Evolutionary conservation across 2,329 filamentous ascomycete genomes (phyloP).

Genomic region (Aureobasidium melanogenum): DNA sequence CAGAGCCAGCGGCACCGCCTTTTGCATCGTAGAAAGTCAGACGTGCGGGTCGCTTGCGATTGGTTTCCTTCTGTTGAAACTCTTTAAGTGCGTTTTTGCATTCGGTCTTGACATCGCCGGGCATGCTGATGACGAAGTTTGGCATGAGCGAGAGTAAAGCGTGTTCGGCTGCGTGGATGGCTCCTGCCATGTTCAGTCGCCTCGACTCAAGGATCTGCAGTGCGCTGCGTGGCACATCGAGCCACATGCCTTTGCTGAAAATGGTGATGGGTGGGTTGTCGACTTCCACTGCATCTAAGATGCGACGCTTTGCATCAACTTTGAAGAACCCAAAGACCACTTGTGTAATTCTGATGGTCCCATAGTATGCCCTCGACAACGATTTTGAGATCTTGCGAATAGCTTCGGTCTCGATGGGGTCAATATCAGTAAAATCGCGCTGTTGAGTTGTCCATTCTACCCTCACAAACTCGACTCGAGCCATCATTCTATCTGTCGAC

Average conservation of each 20-base stretch:
- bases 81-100: conserved; percentile 88
- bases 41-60: conserved; percentile 73
- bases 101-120: conserved; percentile 87
- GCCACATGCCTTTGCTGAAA: conserved; percentile 85
- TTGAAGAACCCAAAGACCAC: conserved; percentile 97
- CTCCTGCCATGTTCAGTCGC: conserved; percentile 71
- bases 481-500: conserved; percentile 67
- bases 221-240: conserved; percentile 74
- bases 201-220: conserved; percentile 68
- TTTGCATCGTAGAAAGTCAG: conserved; percentile 94
- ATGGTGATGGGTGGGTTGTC: conserved; percentile 87
- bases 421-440: conserved; percentile 87
- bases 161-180: conserved; percentile 92
- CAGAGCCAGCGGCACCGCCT: conserved; percentile 72
- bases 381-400: conserved; percentile 63
- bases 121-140: conserved; percentile 81
- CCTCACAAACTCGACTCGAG: conserved; percentile 77
- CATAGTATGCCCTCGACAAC: conserved; percentile 68
- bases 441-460: conserved; percentile 95
- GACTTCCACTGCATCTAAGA: conserved; percentile 85
- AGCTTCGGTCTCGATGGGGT: conserved; percentile 84
- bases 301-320: conserved; percentile 72
- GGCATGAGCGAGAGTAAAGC: conserved; percentile 80
- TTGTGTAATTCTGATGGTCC: conserved; percentile 74
- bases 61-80: conserved; percentile 60